Conservation (phyloP, 352 stramenopile genomes). For the Globisporangium spiculum region DNA sequence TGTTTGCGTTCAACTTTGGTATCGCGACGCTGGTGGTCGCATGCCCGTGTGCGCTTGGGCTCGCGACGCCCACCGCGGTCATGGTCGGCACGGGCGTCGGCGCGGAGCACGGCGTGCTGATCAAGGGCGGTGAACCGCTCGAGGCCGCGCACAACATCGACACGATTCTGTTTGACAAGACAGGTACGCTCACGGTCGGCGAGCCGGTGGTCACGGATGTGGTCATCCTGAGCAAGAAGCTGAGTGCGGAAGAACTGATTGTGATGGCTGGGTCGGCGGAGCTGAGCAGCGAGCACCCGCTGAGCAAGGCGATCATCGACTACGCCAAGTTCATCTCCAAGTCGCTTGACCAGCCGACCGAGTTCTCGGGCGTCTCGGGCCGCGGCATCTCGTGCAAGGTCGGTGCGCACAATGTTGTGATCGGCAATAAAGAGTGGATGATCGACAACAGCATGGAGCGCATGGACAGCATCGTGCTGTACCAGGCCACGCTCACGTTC, state of each 20-base stretch:
- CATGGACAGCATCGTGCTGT: slow-evolving; percentile 63
- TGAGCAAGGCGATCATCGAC: slow-evolving; percentile 92
- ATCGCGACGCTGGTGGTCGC: slow-evolving; percentile 98
- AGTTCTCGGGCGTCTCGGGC: slow-evolving; percentile 88
- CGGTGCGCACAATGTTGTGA: slow-evolving; percentile 72
- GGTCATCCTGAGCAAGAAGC: slow-evolving; percentile 71
- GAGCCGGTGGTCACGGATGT: slow-evolving; percentile 87
- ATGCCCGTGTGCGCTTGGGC: slow-evolving; percentile 97
- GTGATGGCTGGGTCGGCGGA: slow-evolving; percentile 91
- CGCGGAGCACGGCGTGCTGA: slow-evolving; percentile 95
- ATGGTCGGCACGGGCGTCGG: slow-evolving; percentile 98
- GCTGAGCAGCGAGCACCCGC: slow-evolving; percentile 92
- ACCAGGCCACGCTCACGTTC: slow-evolving; percentile 76
- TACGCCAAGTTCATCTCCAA: slow-evolving; percentile 86
- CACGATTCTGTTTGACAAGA: slow-evolving; percentile 99
- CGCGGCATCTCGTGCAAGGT: slow-evolving; percentile 82
- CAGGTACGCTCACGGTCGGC: slow-evolving; percentile 96
- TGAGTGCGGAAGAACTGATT: slow-evolving; percentile 82
- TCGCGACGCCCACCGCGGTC: slow-evolving; percentile 97
- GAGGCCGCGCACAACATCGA: slow-evolving; percentile 92
- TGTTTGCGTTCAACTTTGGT: slow-evolving; percentile 97
- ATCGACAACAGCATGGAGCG: slow-evolving; percentile 69
- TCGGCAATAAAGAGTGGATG: slow-evolving; percentile 93
- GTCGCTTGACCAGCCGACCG: slow-evolving; percentile 64
- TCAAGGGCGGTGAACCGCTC: slow-evolving; percentile 96